These are phyloP conservation scores for Coemansia sp. DNA, from an alignment of 192 early-diverging fungal genomes.

Conservation along the genomic window DNA sequence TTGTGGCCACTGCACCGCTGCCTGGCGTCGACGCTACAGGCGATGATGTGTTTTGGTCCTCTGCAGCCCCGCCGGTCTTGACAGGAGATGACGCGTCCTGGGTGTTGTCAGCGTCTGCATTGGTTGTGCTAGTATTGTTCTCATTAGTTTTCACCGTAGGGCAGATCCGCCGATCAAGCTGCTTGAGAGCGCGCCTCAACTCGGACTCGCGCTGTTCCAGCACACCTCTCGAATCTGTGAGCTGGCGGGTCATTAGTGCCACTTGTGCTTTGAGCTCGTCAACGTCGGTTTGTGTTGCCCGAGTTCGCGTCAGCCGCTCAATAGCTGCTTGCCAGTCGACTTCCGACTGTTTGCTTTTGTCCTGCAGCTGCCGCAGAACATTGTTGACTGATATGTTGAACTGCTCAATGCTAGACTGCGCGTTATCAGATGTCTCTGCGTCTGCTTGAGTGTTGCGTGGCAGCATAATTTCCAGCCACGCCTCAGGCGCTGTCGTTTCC, in stretches of 20 bases:
- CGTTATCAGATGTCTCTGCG: background rate
- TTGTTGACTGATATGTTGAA: slow-evolving; percentile 41
- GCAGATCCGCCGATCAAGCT: slow-evolving; percentile 53
- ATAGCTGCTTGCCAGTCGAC: slow-evolving; percentile 38
- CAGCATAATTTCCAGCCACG: slow-evolving; percentile 36
- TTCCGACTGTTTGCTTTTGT: slow-evolving; percentile 12
- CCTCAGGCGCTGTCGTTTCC: background rate
- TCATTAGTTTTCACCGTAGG: slow-evolving; percentile 30
- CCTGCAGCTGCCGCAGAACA: slow-evolving; percentile 34
- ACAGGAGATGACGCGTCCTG: background rate
- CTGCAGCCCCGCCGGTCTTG: slow-evolving; percentile 1
- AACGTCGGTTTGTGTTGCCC: slow-evolving; percentile 28
- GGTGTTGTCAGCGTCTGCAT: background rate
- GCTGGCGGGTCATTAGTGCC: slow-evolving; percentile 33
- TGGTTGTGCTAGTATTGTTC: background rate
- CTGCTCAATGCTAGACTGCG: slow-evolving; percentile 24
- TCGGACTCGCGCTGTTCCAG: slow-evolving; percentile 40
- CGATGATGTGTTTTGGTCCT: background rate
- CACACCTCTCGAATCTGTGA: slow-evolving; percentile 38
- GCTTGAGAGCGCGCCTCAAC: slow-evolving; percentile 49
- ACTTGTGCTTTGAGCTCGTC: slow-evolving; percentile 42
- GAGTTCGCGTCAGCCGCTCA: slow-evolving; percentile 29
- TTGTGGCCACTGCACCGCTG: background rate
- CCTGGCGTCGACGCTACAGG: background rate
- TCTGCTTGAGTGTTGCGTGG: slow-evolving; percentile 11